phyloP scores from a whole-genome alignment of 2,329 filamentous ascomycete species.

The Lizonia empirigonia region DNA sequence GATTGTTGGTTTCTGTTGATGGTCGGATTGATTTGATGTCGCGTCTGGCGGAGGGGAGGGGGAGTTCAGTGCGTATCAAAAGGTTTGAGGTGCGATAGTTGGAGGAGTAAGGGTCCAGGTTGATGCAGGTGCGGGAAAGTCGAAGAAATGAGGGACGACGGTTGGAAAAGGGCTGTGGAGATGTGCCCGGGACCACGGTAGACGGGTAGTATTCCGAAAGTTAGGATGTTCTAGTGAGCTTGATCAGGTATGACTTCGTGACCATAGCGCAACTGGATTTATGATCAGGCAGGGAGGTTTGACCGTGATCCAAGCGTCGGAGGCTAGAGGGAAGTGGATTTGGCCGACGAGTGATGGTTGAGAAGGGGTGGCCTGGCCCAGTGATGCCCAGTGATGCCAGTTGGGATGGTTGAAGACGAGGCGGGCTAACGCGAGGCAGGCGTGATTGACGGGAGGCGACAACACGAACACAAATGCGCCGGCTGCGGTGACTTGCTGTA shows the following conservation, averaged over 20 bases:
- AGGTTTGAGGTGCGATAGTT: constrained; percentile 43
- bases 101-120: constrained; percentile 49
- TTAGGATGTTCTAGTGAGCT: constrained; percentile 48
- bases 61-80: constrained; percentile 46
- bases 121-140: constrained; percentile 46
- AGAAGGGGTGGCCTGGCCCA: constrained; percentile 32
- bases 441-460: constrained; percentile 33
- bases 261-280: constrained; percentile 48
- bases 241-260: constrained; percentile 47
- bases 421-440: constrained; percentile 29
- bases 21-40: constrained; percentile 20
- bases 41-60: constrained; percentile 32
- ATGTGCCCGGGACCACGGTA: constrained; percentile 51
- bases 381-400: constrained; percentile 23
- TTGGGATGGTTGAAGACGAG: constrained; percentile 25
- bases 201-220: constrained; percentile 48
- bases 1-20: background rate
- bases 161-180: constrained; percentile 50
- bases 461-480: constrained; percentile 27
- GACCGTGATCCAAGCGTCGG: constrained; percentile 44
- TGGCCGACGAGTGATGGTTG: constrained; percentile 24
- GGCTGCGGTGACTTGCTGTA: constrained; percentile 27
- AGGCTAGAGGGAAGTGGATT: constrained; percentile 45
- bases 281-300: constrained; percentile 45
- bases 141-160: constrained; percentile 50